Base-by-base conservation (phyloP, 441 rosid species). In the Daphne laureola region DNA sequence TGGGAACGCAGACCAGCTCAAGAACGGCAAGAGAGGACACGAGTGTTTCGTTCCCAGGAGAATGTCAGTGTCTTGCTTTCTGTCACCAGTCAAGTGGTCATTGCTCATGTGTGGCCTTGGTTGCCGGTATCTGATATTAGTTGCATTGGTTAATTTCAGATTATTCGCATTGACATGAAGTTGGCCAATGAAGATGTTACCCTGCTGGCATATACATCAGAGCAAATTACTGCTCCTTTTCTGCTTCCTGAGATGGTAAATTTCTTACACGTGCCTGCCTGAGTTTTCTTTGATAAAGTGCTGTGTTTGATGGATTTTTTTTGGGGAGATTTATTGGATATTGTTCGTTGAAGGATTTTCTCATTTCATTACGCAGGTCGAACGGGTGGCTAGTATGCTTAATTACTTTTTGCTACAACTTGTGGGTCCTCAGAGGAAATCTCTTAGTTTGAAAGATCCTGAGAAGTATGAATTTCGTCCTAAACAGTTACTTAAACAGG, bases 401-500 rank as follows among this genome's bases (percentile, higher is more conserved):
- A 94, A 94, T 63, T 94, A 90, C 80, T 94, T 94, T 58, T 67
- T 94, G 64, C 75, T 94, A 67, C 99, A 94, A 73, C 96, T 94
- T 49, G 99, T 87, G 54, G 97, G 97, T 54, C 99, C 99, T 55
- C 97, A 94, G 54, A 84, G 97, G 55, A 94, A 82, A 70, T 94
- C 99, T 40, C 79, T 94, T 4, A 81, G 67, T 72, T 77, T 94
- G 70, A 94, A 78, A 67, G 97, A 94, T 70, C 97, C 99, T 3
- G 97, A 90, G 58, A 94, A 90, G 75, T 94, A 94, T 55, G 97
- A 94, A 62, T 94, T 94, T 61, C 96, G 94, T 43, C 99, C 99
- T 48, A 86, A 78, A 71, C 84, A 86, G 68, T 74, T 94, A 71
- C 97, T 94, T 43, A 81, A 90, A 71, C 97, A 90, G 97, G 99